Conservation (phyloP, 1,284 basidiomycete genomes). For the Cystobasidium pallidum region DNA sequence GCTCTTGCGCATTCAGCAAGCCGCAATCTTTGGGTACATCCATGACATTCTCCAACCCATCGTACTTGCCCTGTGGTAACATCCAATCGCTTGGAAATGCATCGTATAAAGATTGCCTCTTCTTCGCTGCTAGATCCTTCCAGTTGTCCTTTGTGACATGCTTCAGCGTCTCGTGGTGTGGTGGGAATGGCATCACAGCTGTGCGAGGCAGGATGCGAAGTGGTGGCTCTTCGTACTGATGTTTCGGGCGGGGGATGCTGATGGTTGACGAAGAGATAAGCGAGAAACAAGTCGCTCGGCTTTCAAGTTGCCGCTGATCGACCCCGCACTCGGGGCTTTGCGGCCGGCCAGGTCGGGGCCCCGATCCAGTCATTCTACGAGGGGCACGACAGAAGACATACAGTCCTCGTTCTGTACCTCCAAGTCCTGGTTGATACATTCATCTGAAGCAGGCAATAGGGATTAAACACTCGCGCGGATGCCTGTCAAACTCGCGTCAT, state of each 20-base stretch:
- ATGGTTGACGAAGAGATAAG: background rate
- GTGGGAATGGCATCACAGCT: background rate
- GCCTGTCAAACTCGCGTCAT: too few species aligned
- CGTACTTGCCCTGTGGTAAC: constrained; percentile 30
- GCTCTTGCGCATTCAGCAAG: constrained; percentile 65
- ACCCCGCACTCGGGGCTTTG: background rate
- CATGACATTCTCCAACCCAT: constrained; percentile 60
- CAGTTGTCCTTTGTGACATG: constrained; percentile 57
- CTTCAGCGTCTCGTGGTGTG: constrained; percentile 29
- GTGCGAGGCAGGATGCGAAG: background rate
- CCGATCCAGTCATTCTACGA: too few species aligned
- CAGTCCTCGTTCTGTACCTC: too few species aligned
- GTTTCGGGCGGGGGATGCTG: background rate
- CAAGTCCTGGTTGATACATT: too few species aligned
- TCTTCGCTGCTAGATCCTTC: constrained; percentile 63
- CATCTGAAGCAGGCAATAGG: too few species aligned
- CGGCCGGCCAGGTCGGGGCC: background rate
- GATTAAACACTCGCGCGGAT: too few species aligned
- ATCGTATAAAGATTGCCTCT: constrained; percentile 62
- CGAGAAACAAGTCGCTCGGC: background rate
- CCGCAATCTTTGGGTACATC: constrained; percentile 65
- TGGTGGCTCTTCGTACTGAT: too few species aligned
- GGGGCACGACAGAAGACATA: too few species aligned
- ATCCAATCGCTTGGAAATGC: constrained; percentile 67
- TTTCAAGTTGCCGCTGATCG: background rate